Evolutionary conservation across 345 rosid genomes (phyloP), one percentile per base, ranked within the genome.

Genomic region (Camelina neglecta): DNA sequence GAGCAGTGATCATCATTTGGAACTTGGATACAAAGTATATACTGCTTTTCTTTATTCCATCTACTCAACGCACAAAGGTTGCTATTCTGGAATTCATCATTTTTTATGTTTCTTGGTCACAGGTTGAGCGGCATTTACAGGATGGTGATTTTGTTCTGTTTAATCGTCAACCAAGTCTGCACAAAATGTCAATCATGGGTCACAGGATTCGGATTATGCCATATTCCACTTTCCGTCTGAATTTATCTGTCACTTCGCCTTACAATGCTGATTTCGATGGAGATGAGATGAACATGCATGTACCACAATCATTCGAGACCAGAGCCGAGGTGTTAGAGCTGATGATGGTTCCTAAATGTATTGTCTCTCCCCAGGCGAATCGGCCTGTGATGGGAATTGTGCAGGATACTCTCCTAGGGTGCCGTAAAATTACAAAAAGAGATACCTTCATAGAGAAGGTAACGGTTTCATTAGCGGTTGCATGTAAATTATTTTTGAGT

Each of bases 181-280:
- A 92, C 76, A 94, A 94, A 76, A 94, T 92, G 99, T 94, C 99
- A 39, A 94, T 94, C 57, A 92, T 94, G 97, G 99, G 99, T 61
- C 99, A 94, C 67, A 84, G 89, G 75, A 94, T 94, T 80, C 86
- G 90, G 87, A 90, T 94, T 74, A 94, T 94, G 97, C 99, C 99
- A 50, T 92, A 94, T 66, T 94, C 99, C 35, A 94, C 99, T 35
- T 94, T 94, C 74, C 93, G 97, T 12, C 74, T 94, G 73, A 94
- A 94, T 79, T 80, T 94, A 72, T 92, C 99, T 31, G 99, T 92
- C 47, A 94, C 99, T 36, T 90, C 99, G 29, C 98, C 98, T 12
- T 94, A 94, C 80, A 94, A 94, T 89, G 98, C 97, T 82, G 98
- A 92, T 83, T 94, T 94, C 86, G 98, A 94, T 78, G 98, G 98